Base-by-base conservation (phyloP, 2,329 filamentous ascomycete genomes). In the Alternaria sp. region DNA sequence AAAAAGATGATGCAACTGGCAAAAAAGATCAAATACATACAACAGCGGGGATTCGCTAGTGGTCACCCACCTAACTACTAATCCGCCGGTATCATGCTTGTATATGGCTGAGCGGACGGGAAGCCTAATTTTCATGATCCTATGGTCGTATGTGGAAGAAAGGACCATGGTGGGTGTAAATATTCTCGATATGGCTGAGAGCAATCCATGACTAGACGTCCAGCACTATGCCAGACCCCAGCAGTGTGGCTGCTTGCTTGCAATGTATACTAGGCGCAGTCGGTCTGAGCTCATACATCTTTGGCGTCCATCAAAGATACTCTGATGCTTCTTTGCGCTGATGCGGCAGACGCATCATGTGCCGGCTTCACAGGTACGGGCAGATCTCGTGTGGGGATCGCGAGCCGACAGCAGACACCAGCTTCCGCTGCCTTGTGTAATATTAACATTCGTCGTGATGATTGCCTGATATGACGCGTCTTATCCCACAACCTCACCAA, bases 401-500 rank as follows among this genome's bases (percentile, higher is more conserved):
- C 28, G 30, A 19, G 1, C 2, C 13, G 8, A 36, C 9, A 36
- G 30, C 5, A n/a, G 13, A 25, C 2, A 12, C 9, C 19, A 15
- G 23, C 11, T 19, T 25, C 13, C 8, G 19, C 10, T 12, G 11
- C 8, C 6, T 40, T 3, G 13, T 17, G 12, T 23, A 12, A 47
- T 3, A 13, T 10, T 55, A 10, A 2, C 9, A 23, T 36, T 8
- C 13, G 19, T 23, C 19, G 5, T 17, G 21, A 13, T 23, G 1
- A 44, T 26, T 36, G n/a, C 21, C 26, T 46, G n/a, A 12, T 7
- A 19, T 19, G 3, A 1, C 17, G 21, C 7, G 15, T n/a, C 6
- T 23, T 67, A 65, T 9, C 69, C 75, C 54, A 79, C 52, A 8
- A 78, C 69, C 57, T 78, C 74, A 54, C 80, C 77, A 64, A 81